These are phyloP conservation scores for Eucommia ulmoides DNA, from an alignment of 257 asterid genomes.

Conservation along the genomic window DNA sequence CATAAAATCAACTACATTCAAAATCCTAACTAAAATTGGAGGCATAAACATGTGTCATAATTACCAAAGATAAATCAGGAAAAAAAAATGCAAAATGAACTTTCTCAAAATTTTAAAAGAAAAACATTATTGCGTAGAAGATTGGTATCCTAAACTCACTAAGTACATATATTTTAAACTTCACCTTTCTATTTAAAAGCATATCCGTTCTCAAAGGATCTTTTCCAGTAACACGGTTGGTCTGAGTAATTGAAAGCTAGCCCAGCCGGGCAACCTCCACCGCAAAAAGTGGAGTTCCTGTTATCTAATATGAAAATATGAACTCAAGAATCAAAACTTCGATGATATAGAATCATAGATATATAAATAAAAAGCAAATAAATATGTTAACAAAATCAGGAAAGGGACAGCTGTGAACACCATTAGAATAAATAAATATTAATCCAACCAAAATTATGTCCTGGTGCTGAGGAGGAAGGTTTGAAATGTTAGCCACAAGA, in stretches of 20 bases:
- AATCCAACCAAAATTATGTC: slow-evolving; percentile 56
- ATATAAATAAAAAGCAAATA: too few relatives aligned
- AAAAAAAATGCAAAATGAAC: too few relatives aligned
- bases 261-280: slow-evolving; percentile 68
- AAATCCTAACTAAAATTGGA: slow-evolving; percentile 82
- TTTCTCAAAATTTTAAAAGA: too few relatives aligned
- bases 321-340: too few relatives aligned
- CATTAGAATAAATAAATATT: slow-evolving; percentile 8
- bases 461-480: slow-evolving; percentile 82
- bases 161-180: too few relatives aligned
- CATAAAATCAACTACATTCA: slow-evolving; percentile 64
- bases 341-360: too few relatives aligned
- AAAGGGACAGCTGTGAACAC: too few relatives aligned
- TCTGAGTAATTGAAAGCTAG: slow-evolving; percentile 66
- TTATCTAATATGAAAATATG: too few relatives aligned
- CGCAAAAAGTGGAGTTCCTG: slow-evolving; percentile 22
- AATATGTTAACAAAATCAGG: too few relatives aligned
- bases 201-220: slow-evolving; percentile 39
- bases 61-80: not conserved
- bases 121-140: too few relatives aligned
- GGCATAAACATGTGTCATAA: not conserved
- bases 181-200: slow-evolving; percentile 63
- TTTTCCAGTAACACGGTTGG: slow-evolving; percentile 81
- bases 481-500: slow-evolving; percentile 54
- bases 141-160: too few relatives aligned